Evolutionary conservation across 306 rosid genomes (phyloP).

Genomic region (Corylus americana): DNA sequence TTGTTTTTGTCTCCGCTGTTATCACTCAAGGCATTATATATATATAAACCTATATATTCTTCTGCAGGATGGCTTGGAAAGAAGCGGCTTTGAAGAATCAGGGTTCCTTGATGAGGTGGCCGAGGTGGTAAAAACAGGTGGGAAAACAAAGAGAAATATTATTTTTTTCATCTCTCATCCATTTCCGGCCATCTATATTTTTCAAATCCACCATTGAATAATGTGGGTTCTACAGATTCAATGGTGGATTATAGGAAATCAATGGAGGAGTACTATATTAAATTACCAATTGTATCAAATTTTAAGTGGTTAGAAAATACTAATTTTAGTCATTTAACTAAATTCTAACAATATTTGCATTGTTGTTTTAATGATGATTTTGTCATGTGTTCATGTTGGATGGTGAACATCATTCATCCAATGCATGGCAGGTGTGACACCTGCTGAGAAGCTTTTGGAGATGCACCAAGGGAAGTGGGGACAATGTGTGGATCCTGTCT

Average conservation of each 20-base stretch:
- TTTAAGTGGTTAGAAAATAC: too few species aligned
- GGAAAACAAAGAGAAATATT: too few species aligned
- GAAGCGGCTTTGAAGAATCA: conserved; percentile 85
- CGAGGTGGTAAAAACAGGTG: conserved; percentile 67
- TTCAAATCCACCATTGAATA: too few species aligned
- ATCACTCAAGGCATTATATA: conserved; percentile 1
- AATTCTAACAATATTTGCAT: too few species aligned
- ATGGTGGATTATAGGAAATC: too few species aligned
- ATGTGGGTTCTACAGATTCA: too few species aligned
- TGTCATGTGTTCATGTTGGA: neutral
- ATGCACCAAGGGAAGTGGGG: conserved; percentile 84
- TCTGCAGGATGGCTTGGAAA: conserved; percentile 86
- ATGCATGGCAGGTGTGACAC: conserved; percentile 70
- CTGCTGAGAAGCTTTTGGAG: conserved; percentile 89
- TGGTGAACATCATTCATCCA: neutral
- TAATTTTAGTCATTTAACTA: neutral
- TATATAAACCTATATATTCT: conserved; percentile 4
- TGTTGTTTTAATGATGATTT: neutral
- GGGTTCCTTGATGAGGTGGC: conserved; percentile 91
- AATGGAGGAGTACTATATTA: too few species aligned
- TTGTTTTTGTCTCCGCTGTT: conserved; percentile 20
- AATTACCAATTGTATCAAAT: too few species aligned
- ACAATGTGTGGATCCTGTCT: conserved; percentile 78
- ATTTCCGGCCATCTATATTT: too few species aligned
- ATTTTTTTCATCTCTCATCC: too few species aligned